Base-by-base conservation (phyloP, 306 rosid genomes). In the Hippophae gyantsensis region DNA sequence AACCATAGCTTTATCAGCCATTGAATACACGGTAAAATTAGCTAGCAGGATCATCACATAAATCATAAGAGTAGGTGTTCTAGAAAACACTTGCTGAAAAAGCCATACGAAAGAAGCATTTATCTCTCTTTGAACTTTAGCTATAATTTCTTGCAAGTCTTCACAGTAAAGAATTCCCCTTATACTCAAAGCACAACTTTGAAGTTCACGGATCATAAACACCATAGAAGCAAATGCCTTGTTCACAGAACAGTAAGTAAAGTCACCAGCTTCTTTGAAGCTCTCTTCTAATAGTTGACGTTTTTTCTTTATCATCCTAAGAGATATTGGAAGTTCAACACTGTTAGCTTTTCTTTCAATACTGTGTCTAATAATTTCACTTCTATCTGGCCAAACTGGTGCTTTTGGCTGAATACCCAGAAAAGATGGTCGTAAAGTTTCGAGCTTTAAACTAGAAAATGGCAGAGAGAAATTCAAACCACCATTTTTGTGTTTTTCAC, bases 51-150 rank as follows among this genome's bases (percentile, higher is more conserved):
- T 66, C 94, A 90, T 84, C 49, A 85, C 71, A 25, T 74, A 52
- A 11, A 86, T 79, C 90, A 81, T 79, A 12, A 84, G 85, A 68
- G 68, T 69, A 11, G 95, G 97, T 0, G 94, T 82, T 26, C 70
- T 74, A 3, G 81, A 79, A 52, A 84, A 81, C 49, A 90, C 88
- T 57, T 79, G 83, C 66, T 84, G 90, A 48, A 90, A 90, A 14
- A 87, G 54, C 90, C 94, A 87, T 1, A 81, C 86, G 54, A 84
- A 86, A 9, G 97, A 84, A 49, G 68, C 80, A 61, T 82, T 81
- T 76, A 82, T 74, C 13, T 86, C 95, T 27, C 76, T 78, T 65
- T 63, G 64, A 51, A 79, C 57, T 61, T 77, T 82, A 13, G 69
- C 58, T 42, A 82, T 69, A 10, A 79, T 65, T 59, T 76, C 79